phyloP scores from a whole-genome alignment of 2,329 filamentous ascomycete species.

The Colletotrichum kahawae region DNA sequence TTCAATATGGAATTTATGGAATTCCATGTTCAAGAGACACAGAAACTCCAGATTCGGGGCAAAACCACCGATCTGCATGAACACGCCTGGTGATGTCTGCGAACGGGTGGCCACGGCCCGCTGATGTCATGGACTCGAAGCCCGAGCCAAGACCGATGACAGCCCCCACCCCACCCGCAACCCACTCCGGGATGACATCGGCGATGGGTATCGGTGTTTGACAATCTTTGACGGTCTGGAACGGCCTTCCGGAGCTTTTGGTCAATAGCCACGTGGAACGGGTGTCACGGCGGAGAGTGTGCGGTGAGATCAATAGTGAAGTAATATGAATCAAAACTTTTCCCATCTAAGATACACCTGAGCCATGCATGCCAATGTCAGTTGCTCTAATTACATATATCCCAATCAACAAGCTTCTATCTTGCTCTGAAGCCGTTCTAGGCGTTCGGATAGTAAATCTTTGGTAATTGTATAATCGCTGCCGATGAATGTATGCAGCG shows the following conservation, averaged over 20 bases:
- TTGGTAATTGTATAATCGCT: background rate
- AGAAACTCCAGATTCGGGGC: background rate
- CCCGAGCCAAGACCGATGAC: background rate
- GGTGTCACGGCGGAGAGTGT: background rate
- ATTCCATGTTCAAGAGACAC: background rate
- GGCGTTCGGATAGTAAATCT: background rate
- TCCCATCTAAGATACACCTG: background rate
- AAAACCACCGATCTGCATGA: slow-evolving; percentile 1
- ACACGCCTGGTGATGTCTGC: background rate
- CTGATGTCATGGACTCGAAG: slow-evolving; percentile 7
- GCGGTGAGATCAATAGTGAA: background rate
- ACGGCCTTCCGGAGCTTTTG: background rate
- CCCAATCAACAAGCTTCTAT: background rate
- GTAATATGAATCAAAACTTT: background rate
- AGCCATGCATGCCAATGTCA: background rate
- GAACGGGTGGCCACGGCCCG: background rate
- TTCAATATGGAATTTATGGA: background rate
- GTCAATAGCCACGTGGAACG: background rate
- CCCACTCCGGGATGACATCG: background rate
- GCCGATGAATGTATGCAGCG: background rate
- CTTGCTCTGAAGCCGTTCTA: background rate
- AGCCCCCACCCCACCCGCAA: background rate
- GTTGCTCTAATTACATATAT: background rate
- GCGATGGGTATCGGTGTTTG: background rate
- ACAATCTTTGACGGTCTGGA: background rate